phyloP scores from a whole-genome alignment of 1,284 basidiomycete genomes.

The Boletellus deceptivus region DNA sequence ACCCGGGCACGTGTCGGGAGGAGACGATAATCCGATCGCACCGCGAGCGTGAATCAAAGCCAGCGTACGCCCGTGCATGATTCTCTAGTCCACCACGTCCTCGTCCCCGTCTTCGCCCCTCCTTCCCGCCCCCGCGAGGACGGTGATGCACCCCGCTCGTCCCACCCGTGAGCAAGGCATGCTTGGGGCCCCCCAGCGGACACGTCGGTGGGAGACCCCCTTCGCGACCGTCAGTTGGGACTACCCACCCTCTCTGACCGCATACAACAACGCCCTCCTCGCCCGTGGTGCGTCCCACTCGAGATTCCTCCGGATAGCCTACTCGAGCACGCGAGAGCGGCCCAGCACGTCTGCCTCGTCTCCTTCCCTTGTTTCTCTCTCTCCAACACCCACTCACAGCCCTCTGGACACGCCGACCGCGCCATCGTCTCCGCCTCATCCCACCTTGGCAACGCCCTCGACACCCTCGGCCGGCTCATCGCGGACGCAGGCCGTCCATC shows the following conservation, averaged over 20 bases:
- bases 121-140: background rate
- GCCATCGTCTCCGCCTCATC: no score
- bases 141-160: slow-evolving; percentile 15
- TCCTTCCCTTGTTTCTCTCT: background rate
- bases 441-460: no score
- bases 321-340: slow-evolving; percentile 15
- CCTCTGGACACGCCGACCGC: background rate
- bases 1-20: slow-evolving; percentile 15
- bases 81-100: background rate
- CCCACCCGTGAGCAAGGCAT: background rate
- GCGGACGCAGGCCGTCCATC: background rate
- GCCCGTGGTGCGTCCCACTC: slow-evolving; percentile 29
- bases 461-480: no score
- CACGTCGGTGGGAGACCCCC: slow-evolving; percentile 15
- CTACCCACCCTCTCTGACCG: slow-evolving; percentile 21
- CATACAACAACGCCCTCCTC: slow-evolving; percentile 21
- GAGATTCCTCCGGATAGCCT: slow-evolving; percentile 26
- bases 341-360: background rate
- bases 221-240: slow-evolving; percentile 24
- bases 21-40: slow-evolving; percentile 31
- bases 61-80: slow-evolving; percentile 4
- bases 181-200: slow-evolving; percentile 3
- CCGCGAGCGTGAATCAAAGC: slow-evolving; percentile 16
- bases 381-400: background rate
- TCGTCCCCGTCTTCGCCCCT: background rate